Evolutionary conservation across 139 green algal genomes (phyloP).

Genomic region (Asterochloris erici): DNA sequence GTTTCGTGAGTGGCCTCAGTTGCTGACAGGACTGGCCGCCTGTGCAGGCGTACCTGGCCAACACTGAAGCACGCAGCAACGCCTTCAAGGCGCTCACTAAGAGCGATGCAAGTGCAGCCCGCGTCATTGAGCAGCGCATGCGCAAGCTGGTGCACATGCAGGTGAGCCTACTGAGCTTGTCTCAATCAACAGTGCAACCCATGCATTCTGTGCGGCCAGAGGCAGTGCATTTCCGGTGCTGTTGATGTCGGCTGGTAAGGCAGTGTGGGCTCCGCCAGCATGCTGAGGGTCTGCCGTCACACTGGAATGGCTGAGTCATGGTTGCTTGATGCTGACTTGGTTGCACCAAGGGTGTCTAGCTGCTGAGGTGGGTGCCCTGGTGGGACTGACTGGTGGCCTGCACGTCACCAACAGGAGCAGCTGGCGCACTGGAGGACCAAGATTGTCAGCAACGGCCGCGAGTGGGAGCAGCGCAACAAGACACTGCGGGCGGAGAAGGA

Average conservation of each 20-base stretch:
- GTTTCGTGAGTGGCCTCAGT: neutral
- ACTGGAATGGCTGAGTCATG: too few species aligned
- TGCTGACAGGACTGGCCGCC: neutral
- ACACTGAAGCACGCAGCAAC: constrained; percentile 65
- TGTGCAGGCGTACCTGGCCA: constrained; percentile 64
- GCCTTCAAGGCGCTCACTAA: constrained; percentile 72
- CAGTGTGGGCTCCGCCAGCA: too few species aligned
- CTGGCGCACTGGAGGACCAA: constrained; percentile 81
- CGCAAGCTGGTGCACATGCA: constrained; percentile 59
- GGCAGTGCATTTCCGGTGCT: too few species aligned
- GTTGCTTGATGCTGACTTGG: too few species aligned
- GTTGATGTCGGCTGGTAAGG: too few species aligned
- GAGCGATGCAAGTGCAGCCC: constrained; percentile 64
- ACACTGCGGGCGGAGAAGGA: constrained; percentile 82
- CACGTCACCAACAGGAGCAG: constrained; percentile 55
- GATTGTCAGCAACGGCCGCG: constrained; percentile 73
- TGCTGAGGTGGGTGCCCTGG: too few species aligned
- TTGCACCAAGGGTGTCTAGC: too few species aligned
- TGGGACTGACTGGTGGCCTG: too few species aligned
- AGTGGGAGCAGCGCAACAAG: constrained; percentile 78
- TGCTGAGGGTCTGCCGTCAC: too few species aligned
- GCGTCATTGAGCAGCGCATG: constrained; percentile 82
- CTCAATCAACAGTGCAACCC: too few species aligned
- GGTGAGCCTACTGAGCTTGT: neutral
- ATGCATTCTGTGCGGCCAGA: too few species aligned